Conservation (phyloP, 495 filamentous ascomycete species). For the Xylaria venustula region DNA sequence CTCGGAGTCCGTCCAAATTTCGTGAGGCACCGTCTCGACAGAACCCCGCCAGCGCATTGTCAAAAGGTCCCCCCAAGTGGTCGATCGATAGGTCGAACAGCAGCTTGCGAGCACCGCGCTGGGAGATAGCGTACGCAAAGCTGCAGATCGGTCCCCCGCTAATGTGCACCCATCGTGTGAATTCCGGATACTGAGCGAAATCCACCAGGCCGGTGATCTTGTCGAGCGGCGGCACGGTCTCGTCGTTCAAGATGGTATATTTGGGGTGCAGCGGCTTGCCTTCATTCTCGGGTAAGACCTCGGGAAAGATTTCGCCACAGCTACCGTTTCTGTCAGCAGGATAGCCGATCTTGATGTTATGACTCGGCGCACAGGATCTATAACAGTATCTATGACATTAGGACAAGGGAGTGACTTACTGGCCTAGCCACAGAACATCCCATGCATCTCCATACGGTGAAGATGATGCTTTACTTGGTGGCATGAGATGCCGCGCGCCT, state of each 20-base stretch:
- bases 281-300: conserved; percentile 14
- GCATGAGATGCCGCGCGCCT: conserved; percentile 16
- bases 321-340: neutral
- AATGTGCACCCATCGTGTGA: conserved; percentile 49
- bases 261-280: conserved; percentile 3
- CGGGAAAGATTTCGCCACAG: conserved; percentile 27
- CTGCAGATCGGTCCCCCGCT: conserved; percentile 49
- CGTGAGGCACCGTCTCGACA: conserved; percentile 26
- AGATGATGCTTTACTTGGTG: neutral
- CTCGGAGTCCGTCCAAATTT: neutral
- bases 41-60: conserved; percentile 44
- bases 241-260: conserved; percentile 22
- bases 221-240: conserved; percentile 24
- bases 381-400: too few relatives aligned
- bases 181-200: conserved; percentile 31
- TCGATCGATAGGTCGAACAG: conserved; percentile 48
- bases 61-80: conserved; percentile 34
- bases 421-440: conserved; percentile 38
- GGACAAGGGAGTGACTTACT: conserved; percentile 14
- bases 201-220: conserved; percentile 23
- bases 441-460: conserved; percentile 36
- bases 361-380: too few relatives aligned
- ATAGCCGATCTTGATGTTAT: neutral
- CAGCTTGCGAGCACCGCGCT: conserved; percentile 51
- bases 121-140: conserved; percentile 55